phyloP scores from a whole-genome alignment of 768 basidiomycete species.

The Leccinum uliginosum region DNA sequence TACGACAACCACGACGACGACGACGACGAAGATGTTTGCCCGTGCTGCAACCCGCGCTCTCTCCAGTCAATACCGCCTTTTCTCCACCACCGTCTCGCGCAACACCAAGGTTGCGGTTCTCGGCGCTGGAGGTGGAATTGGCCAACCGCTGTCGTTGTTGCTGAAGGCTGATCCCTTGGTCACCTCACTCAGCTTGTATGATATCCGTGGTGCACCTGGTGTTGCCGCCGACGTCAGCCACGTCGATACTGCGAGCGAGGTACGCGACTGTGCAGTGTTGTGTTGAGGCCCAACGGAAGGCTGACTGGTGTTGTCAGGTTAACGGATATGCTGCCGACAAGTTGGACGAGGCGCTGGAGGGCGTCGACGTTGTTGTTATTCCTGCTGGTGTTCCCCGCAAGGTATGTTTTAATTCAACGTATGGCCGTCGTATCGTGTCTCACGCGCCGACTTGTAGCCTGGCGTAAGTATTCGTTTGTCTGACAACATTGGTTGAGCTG shows the following conservation, averaged over 20 bases:
- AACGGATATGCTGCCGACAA: conserved; percentile 79
- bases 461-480: conserved; percentile 56
- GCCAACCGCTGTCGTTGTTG: conserved; percentile 86
- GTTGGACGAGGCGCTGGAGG: conserved; percentile 85
- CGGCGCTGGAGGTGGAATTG: conserved; percentile 98
- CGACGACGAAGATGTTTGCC: conserved; percentile 54
- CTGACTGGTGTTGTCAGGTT: conserved; percentile 46
- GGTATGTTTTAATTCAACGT: conserved; percentile 41
- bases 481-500: conserved; percentile 16
- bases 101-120: conserved; percentile 92
- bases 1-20: conserved; percentile 6
- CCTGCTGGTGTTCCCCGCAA: conserved; percentile 99
- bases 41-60: conserved; percentile 59
- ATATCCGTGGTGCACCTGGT: conserved; percentile 43
- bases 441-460: conserved; percentile 47
- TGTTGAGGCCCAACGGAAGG: background rate
- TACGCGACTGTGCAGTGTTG: conserved; percentile 31
- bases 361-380: conserved; percentile 90
- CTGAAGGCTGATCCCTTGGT: conserved; percentile 93
- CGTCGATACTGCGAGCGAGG: conserved; percentile 85
- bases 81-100: conserved; percentile 70
- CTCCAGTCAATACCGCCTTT: conserved; percentile 54
- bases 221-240: conserved; percentile 98
- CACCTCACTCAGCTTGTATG: conserved; percentile 65
- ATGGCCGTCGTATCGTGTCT: conserved; percentile 15